These are phyloP conservation scores for Sclerotinia glacialis DNA, from an alignment of 2,329 filamentous ascomycete species.

Conservation along the genomic window DNA sequence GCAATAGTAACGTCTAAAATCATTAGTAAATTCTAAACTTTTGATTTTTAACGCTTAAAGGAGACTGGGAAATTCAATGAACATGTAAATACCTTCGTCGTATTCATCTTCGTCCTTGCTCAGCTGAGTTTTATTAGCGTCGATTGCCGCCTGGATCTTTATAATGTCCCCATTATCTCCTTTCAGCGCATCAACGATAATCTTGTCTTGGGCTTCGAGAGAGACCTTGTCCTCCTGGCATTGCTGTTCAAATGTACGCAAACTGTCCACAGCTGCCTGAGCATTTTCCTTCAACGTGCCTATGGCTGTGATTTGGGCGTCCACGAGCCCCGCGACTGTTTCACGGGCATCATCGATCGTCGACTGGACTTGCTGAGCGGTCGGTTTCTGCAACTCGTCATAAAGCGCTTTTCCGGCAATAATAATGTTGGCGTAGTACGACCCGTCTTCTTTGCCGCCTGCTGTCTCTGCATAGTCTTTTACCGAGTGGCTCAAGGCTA, in stretches of 20 bases:
- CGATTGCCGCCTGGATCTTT: not conserved
- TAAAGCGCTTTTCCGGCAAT: not conserved
- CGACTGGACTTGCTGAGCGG: not conserved
- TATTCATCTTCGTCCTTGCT: not conserved
- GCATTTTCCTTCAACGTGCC: not conserved
- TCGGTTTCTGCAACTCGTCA: not conserved
- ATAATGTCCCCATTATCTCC: not conserved
- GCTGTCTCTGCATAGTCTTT: not conserved
- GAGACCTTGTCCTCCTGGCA: not conserved
- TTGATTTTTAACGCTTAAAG: too few species aligned
- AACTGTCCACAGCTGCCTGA: not conserved
- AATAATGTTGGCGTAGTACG: not conserved
- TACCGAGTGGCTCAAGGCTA: not conserved
- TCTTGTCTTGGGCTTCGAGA: not conserved
- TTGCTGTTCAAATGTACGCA: not conserved
- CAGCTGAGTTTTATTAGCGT: not conserved
- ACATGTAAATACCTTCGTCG: not conserved
- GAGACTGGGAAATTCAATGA: not conserved
- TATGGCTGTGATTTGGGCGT: not conserved
- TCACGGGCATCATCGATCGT: not conserved
- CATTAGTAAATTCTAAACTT: not conserved
- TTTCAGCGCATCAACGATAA: not conserved
- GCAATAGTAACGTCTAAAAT: constrained; percentile 4
- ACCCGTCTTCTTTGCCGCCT: not conserved
- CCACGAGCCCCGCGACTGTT: not conserved